Base-by-base conservation (phyloP, 2,329 filamentous ascomycete species). In the Aspergillus texensis region DNA sequence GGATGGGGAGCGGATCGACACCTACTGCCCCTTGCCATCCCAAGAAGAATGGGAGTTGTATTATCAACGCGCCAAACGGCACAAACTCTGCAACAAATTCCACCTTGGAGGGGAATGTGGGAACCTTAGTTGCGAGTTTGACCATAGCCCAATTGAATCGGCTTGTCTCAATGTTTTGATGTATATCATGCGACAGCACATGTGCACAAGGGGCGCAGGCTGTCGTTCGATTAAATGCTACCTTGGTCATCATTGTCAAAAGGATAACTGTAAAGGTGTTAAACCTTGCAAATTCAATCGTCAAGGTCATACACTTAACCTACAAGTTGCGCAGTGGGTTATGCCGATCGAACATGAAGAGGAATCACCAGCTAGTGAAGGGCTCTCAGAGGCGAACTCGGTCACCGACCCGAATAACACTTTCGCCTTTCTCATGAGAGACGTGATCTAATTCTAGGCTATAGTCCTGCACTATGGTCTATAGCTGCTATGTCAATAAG, bases 81-180 rank as follows among this genome's bases (percentile, higher is more conserved):
- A 75, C 21, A 85, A 84, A 67, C 77, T 83, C 0, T 86, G 84
- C 71, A 85, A 85, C 68, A 78, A 77, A 32, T 79, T 79, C 62
- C 81, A 85, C 61, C 74, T 86, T 0, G 76, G 76, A 0, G 74
- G 76, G 3, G 64, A 72, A 19, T 85, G 83, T 67, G 68, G 69
- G 34, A 71, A 72, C 46, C 65, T 71, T 48, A 62, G 63, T 60
- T 84, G 82, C 64, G 70, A 70, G 3, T 85, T 78, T 67, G 83
- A 85, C 57, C 84, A 86, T 67, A 72, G 67, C 30, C 72, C 78
- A 3, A 75, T 85, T 3, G 77, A 79, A 6, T 65, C 75, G 1
- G 72, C 72, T 8, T 70, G 80, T 3, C 69, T 79, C 10, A 76
- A 78, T 5, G 80, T 80, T 1, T 74, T 86, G 21, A 76, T 77